phyloP scores from a whole-genome alignment of 2,329 filamentous ascomycete species.

The Claviceps sp. region DNA sequence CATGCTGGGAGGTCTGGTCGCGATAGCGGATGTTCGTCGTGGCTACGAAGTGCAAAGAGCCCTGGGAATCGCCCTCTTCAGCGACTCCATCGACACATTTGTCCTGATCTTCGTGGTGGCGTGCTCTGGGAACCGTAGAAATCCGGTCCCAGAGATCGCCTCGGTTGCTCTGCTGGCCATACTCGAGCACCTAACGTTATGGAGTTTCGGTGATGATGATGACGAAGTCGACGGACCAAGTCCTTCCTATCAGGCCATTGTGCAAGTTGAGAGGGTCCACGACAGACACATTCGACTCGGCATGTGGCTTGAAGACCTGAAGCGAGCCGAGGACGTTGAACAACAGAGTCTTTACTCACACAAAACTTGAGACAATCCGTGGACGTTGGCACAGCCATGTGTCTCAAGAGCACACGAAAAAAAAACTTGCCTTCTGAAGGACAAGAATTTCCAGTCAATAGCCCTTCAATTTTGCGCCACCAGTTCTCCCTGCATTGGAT shows the following conservation, averaged over 20 bases:
- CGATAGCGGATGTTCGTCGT: slow-evolving; percentile 12
- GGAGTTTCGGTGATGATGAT: slow-evolving; percentile 19
- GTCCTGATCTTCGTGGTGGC: slow-evolving; percentile 21
- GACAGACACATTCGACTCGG: slow-evolving; percentile 19
- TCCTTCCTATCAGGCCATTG: slow-evolving; percentile 5
- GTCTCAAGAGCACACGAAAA: too few relatives aligned
- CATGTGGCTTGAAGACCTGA: slow-evolving; percentile 19
- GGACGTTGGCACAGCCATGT: too few relatives aligned
- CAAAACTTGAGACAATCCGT: neutral
- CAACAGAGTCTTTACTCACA: neutral
- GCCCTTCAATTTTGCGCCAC: too few relatives aligned
- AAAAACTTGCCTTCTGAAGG: too few relatives aligned
- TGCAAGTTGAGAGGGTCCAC: slow-evolving; percentile 8
- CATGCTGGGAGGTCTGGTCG: slow-evolving; percentile 17
- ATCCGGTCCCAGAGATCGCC: slow-evolving; percentile 16
- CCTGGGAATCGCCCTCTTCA: slow-evolving; percentile 17
- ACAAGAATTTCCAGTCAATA: too few relatives aligned
- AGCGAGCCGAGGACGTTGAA: slow-evolving; percentile 3
- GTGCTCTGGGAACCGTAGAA: slow-evolving; percentile 17
- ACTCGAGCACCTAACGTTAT: slow-evolving; percentile 20
- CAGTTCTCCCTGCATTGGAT: too few relatives aligned
- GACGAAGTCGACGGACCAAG: slow-evolving; percentile 4
- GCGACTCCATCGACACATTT: slow-evolving; percentile 21
- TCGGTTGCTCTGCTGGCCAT: slow-evolving; percentile 18
- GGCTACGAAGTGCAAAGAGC: slow-evolving; percentile 17